Percentiles rank a stretch among this genome's conserved stretches.
phyloP scores from a whole-genome alignment of 1,284 basidiomycete species.

The Melampsora larici-populina region DNA sequence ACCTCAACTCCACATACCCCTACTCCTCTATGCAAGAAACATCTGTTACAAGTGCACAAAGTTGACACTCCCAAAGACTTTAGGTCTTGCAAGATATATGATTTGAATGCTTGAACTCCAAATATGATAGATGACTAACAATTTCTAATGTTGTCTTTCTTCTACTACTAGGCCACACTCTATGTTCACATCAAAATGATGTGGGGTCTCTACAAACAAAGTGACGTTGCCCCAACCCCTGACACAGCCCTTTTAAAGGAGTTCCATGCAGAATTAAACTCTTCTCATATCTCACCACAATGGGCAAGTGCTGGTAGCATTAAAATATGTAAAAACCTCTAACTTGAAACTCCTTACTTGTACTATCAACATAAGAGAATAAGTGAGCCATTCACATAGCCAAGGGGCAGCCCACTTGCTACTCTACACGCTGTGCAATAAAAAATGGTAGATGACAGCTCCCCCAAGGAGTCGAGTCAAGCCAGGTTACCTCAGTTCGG shows the following conservation, averaged over 20 bases:
- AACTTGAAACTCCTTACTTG: too few species aligned
- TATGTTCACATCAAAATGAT: constrained; percentile 30
- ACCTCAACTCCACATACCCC: not conserved
- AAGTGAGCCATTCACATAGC: too few species aligned
- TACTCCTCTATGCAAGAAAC: constrained; percentile 2
- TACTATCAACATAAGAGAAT: too few species aligned
- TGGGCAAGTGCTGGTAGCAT: too few species aligned
- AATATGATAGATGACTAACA: not conserved
- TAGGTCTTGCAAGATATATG: constrained; percentile 12
- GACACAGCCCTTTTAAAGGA: not conserved
- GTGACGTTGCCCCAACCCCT: not conserved
- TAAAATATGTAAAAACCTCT: too few species aligned
- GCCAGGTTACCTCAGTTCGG: too few species aligned
- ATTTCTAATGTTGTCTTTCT: not conserved
- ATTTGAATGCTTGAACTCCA: not conserved
- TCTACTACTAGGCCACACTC: constrained; percentile 25
- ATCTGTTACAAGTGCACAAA: constrained; percentile 9
- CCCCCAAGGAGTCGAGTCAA: too few species aligned
- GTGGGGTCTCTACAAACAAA: constrained; percentile 13
- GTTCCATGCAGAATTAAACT: constrained; percentile 8
- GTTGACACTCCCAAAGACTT: constrained; percentile 14
- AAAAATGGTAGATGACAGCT: too few species aligned
- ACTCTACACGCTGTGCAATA: too few species aligned
- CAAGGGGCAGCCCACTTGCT: too few species aligned
- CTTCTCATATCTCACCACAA: too few species aligned